These are phyloP conservation scores for Suillus discolor DNA, from an alignment of 768 basidiomycete genomes.

Conservation along the genomic window DNA sequence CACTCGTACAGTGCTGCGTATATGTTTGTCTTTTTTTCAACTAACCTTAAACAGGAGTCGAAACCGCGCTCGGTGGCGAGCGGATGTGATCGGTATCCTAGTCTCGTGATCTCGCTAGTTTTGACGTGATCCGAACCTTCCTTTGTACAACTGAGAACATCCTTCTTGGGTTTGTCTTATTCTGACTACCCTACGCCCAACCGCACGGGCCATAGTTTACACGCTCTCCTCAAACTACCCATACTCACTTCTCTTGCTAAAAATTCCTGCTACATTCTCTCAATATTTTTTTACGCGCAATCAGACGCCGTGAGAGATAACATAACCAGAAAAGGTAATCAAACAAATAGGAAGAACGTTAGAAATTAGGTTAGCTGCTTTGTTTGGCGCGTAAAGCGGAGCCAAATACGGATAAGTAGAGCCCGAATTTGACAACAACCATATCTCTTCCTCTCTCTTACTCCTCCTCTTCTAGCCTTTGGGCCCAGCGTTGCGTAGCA, in stretches of 20 bases:
- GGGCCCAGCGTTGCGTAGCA: constrained; percentile 57
- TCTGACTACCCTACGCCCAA: constrained; percentile 20
- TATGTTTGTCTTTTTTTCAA: no score
- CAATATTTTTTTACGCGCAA: not conserved
- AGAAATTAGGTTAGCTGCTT: constrained; percentile 37
- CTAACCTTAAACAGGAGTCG: not conserved
- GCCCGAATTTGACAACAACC: constrained; percentile 35
- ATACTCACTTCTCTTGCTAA: not conserved
- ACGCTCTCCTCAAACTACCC: not conserved
- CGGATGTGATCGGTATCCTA: constrained; percentile 28
- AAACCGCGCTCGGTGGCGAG: not conserved
- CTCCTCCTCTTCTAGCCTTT: constrained; percentile 57
- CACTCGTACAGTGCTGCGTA: no score
- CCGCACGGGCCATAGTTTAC: constrained; percentile 28
- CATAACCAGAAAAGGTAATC: constrained; percentile 11
- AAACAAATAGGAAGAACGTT: constrained; percentile 17
- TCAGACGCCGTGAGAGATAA: constrained; percentile 11
- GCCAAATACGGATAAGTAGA: constrained; percentile 45
- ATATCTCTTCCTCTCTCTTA: constrained; percentile 55
- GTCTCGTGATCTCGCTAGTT: constrained; percentile 22
- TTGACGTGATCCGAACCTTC: constrained; percentile 34
- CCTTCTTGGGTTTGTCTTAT: constrained; percentile 19
- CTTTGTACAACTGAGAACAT: constrained; percentile 7
- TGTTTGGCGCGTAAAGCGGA: constrained; percentile 42
- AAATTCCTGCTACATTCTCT: not conserved